These are phyloP conservation scores for Cicer judaicum DNA, from an alignment of 306 rosid genomes.

Conservation along the genomic window DNA sequence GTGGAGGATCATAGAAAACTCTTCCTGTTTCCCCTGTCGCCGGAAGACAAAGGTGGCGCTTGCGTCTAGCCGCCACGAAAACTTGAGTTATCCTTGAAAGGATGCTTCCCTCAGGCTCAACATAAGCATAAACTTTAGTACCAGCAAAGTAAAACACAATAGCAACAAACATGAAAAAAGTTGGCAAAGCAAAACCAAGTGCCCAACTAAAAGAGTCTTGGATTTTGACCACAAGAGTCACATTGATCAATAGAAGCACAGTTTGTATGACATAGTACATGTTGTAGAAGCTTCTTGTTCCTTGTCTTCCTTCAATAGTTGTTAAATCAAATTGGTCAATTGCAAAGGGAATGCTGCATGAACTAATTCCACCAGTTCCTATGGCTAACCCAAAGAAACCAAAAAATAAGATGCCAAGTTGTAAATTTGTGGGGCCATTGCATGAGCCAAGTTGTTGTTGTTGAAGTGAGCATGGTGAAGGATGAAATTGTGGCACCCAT, in stretches of 20 bases:
- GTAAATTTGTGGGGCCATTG: slow-evolving; percentile 29
- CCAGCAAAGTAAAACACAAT: slow-evolving; percentile 58
- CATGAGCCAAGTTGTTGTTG: slow-evolving; percentile 42
- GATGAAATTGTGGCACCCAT: slow-evolving; percentile 58
- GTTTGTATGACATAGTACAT: slow-evolving; percentile 51
- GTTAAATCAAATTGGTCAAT: slow-evolving; percentile 61
- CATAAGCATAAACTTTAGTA: slow-evolving; percentile 39
- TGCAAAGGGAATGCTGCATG: slow-evolving; percentile 64
- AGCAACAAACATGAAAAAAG: slow-evolving; percentile 48
- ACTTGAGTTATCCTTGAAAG: slow-evolving; percentile 52
- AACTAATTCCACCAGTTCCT: slow-evolving; percentile 66
- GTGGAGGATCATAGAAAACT: slow-evolving; percentile 50
- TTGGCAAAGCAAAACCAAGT: slow-evolving; percentile 59
- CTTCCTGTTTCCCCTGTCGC: neutral
- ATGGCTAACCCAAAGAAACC: slow-evolving; percentile 48
- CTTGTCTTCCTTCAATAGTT: slow-evolving; percentile 56
- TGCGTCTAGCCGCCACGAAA: slow-evolving; percentile 53
- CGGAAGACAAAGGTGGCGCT: slow-evolving; percentile 50
- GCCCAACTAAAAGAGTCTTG: slow-evolving; percentile 65
- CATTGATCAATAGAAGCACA: slow-evolving; percentile 42
- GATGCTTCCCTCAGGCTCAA: slow-evolving; percentile 22
- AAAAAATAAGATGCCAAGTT: slow-evolving; percentile 43
- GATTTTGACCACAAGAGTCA: slow-evolving; percentile 54
- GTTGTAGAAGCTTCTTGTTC: slow-evolving; percentile 52
- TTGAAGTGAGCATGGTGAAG: slow-evolving; percentile 46